Percentiles rank a stretch among this genome's conserved stretches.
Evolutionary conservation across 495 filamentous ascomycete genomes (phyloP).

Genomic region (Rhizodiscina lignyota): DNA sequence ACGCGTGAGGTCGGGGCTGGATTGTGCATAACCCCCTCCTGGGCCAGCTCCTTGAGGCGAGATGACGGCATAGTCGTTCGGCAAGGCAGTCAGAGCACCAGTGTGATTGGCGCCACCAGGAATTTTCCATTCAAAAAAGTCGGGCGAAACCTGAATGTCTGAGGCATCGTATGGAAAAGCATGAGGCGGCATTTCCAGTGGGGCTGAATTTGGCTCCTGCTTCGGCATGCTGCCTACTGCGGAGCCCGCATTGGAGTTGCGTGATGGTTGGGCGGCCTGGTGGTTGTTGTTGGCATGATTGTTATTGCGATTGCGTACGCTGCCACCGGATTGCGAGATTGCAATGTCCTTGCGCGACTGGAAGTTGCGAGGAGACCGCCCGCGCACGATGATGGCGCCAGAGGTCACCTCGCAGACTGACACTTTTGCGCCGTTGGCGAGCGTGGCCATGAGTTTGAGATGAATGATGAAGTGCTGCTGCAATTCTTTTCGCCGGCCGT

Average conservation of each 20-base stretch:
- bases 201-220: no score
- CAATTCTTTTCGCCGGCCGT: slow-evolving; percentile 52
- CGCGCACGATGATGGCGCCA: slow-evolving; percentile 51
- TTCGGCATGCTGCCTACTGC: no score
- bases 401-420: slow-evolving; percentile 43
- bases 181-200: slow-evolving; percentile 8
- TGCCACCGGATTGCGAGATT: slow-evolving; percentile 30
- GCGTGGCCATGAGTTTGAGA: slow-evolving; percentile 42
- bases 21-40: slow-evolving; percentile 26
- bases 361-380: slow-evolving; percentile 51
- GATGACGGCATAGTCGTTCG: slow-evolving; percentile 1
- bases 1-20: slow-evolving; percentile 31
- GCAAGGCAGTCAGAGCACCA: slow-evolving; percentile 17
- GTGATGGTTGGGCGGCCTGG: no score
- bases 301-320: slow-evolving; percentile 1
- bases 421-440: slow-evolving; percentile 39
- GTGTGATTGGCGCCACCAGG: slow-evolving; percentile 2
- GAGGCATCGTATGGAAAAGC: slow-evolving; percentile 16
- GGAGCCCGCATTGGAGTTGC: no score
- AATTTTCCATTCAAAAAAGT: slow-evolving; percentile 21
- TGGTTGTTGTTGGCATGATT: slow-evolving; percentile 1
- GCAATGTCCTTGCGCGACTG: slow-evolving; percentile 50
- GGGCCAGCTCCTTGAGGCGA: no score
- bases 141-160: slow-evolving; percentile 22
- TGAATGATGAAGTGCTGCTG: slow-evolving; percentile 57